A percentile compares a stretch with the other conserved stretches of the same genome.
These are phyloP conservation scores for Solanum chiquidenum DNA, from an alignment of 257 asterid genomes.

Conservation along the genomic window DNA sequence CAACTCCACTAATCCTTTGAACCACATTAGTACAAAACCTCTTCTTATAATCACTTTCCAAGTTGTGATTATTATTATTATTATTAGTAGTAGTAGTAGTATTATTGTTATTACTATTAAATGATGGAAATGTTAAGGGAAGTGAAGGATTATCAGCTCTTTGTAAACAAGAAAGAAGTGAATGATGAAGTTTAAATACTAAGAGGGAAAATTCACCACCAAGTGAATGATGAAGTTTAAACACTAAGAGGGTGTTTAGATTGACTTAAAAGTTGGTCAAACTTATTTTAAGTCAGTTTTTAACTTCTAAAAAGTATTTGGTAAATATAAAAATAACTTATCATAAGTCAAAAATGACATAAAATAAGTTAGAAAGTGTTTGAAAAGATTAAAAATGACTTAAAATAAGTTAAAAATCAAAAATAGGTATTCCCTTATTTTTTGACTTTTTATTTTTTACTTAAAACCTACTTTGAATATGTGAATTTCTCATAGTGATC, in stretches of 20 bases:
- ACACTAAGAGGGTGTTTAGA: neutral
- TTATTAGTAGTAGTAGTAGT: too few species aligned
- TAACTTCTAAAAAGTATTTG: too few species aligned
- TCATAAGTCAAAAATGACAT: too few species aligned
- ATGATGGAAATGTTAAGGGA: conserved; percentile 21
- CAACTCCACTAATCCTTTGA: conserved; percentile 3
- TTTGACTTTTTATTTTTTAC: too few species aligned
- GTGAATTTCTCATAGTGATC: conserved; percentile 33
- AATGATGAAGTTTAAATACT: conserved; percentile 28
- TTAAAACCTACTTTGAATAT: neutral
- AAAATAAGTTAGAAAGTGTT: too few species aligned
- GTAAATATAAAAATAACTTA: too few species aligned
- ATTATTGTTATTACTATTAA: neutral
- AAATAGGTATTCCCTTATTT: too few species aligned
- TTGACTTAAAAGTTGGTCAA: too few species aligned
- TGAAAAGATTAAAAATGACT: neutral
- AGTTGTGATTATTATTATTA: neutral
- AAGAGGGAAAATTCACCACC: neutral
- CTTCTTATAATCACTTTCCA: neutral
- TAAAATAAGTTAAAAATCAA: too few species aligned
- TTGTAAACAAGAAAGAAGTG: conserved; percentile 29
- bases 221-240: too few species aligned
- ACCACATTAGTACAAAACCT: neutral
- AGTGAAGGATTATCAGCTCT: conserved; percentile 28
- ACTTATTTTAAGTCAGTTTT: too few species aligned